Conservation (phyloP, 352 stramenopile species). For the Phytophthora hibernalis region DNA sequence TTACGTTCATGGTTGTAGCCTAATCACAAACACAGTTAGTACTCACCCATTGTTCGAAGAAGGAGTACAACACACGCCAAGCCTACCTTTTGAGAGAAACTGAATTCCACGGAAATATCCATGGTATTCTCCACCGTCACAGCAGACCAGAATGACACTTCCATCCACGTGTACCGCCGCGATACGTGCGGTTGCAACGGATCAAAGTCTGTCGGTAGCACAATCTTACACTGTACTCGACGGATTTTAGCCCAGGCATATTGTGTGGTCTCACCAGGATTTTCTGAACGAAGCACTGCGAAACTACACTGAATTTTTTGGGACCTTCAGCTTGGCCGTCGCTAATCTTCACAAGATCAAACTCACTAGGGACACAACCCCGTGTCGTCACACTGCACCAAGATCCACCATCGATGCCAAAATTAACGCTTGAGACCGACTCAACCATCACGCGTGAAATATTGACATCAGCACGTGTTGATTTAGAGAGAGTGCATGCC, state of each 20-base stretch:
- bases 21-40: conserved; percentile 17
- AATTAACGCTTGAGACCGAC: conserved; percentile 31
- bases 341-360: conserved; percentile 55
- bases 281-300: conserved; percentile 22
- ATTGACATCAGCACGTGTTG: not conserved
- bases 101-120: conserved; percentile 37
- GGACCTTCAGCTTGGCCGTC: conserved; percentile 25
- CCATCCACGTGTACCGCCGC: conserved; percentile 61
- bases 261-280: conserved; percentile 20
- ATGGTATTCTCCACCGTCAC: conserved; percentile 50
- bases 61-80: not conserved
- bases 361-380: conserved; percentile 45
- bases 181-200: conserved; percentile 44
- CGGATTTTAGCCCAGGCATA: conserved; percentile 48
- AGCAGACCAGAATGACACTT: conserved; percentile 54
- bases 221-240: conserved; percentile 43
- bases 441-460: conserved; percentile 44
- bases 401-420: conserved; percentile 33
- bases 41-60: not conserved
- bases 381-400: conserved; percentile 41
- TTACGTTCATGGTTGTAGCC: conserved; percentile 25
- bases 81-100: conserved; percentile 52
- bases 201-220: conserved; percentile 62
- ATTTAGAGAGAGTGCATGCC: conserved; percentile 29
- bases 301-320: conserved; percentile 38